A percentile compares a stretch with the other conserved stretches of the same genome.
Conservation (phyloP, 2,329 filamentous ascomycete genomes). For the Tolypocladium endophyticum region DNA sequence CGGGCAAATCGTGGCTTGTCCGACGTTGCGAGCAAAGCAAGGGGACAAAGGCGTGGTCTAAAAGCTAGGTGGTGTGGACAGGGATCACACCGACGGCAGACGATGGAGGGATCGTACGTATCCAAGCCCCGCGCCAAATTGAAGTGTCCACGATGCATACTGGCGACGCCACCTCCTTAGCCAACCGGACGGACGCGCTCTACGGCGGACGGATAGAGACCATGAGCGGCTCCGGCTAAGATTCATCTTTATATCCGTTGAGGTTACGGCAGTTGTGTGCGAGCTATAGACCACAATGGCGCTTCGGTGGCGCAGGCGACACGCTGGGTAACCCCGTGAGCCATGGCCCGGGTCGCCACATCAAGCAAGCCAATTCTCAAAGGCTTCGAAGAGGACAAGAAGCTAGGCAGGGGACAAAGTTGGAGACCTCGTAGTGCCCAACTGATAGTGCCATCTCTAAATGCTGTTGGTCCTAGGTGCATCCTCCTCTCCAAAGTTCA, state of each 20-base stretch:
- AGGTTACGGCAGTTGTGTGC: not conserved
- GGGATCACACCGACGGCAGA: not conserved
- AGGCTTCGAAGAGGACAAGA: not conserved
- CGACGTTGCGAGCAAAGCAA: not conserved
- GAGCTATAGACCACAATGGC: not conserved
- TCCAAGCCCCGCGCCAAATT: not conserved
- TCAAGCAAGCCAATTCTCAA: not conserved
- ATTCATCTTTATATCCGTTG: too few relatives aligned
- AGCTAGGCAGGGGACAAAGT: not conserved
- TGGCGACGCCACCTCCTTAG: not conserved
- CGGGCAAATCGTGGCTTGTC: not conserved
- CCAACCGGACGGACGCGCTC: not conserved
- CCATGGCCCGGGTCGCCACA: not conserved
- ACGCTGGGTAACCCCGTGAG: not conserved
- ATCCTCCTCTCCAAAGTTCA: not conserved
- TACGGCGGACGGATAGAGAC: not conserved
- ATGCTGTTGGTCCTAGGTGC: too few relatives aligned
- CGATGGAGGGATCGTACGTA: not conserved
- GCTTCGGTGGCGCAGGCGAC: too few relatives aligned
- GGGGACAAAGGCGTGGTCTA: not conserved
- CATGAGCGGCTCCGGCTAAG: not conserved
- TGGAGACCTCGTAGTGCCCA: not conserved
- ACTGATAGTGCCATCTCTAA: not conserved
- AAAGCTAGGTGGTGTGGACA: not conserved
- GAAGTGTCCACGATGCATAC: not conserved